These are phyloP conservation scores for Celoporthe dispersa DNA, from an alignment of 2,329 filamentous ascomycete species.

Conservation along the genomic window DNA sequence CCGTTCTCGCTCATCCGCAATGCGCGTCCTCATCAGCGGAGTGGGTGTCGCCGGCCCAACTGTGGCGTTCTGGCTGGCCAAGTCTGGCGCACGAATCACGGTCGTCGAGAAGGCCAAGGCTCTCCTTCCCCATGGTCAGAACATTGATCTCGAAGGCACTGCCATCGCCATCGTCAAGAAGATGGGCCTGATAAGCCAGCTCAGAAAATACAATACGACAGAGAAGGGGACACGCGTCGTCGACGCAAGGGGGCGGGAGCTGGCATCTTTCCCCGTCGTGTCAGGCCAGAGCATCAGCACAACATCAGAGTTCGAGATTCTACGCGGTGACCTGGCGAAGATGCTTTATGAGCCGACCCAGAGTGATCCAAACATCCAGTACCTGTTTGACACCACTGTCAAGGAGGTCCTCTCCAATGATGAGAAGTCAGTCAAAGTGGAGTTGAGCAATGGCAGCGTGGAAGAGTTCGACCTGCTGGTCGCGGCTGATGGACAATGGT, in stretches of 20 bases:
- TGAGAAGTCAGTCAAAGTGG: constrained; percentile 4
- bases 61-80: constrained; percentile 54
- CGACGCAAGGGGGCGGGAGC: constrained; percentile 42
- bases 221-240: constrained; percentile 49
- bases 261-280: constrained; percentile 46
- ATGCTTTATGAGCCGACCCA: constrained; percentile 51
- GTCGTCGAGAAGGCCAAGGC: constrained; percentile 46
- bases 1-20: too few species aligned
- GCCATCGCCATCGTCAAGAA: constrained; percentile 52
- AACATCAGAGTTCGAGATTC: constrained; percentile 62
- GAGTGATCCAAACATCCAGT: constrained; percentile 31
- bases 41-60: constrained; percentile 44
- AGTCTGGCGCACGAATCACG: constrained; percentile 44
- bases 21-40: constrained; percentile 40
- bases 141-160: constrained; percentile 57
- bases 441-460: constrained; percentile 33
- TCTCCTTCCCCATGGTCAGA: constrained; percentile 52
- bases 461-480: constrained; percentile 56
- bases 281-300: constrained; percentile 47
- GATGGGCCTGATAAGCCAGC: constrained; percentile 52
- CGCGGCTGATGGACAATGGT: constrained; percentile 59
- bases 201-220: constrained; percentile 14
- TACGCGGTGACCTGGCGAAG: constrained; percentile 57
- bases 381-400: constrained; percentile 40
- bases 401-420: constrained; percentile 47